These are phyloP conservation scores for Raphidocelis subcapitata DNA, from an alignment of 139 green algal species.

Conservation along the genomic window DNA sequence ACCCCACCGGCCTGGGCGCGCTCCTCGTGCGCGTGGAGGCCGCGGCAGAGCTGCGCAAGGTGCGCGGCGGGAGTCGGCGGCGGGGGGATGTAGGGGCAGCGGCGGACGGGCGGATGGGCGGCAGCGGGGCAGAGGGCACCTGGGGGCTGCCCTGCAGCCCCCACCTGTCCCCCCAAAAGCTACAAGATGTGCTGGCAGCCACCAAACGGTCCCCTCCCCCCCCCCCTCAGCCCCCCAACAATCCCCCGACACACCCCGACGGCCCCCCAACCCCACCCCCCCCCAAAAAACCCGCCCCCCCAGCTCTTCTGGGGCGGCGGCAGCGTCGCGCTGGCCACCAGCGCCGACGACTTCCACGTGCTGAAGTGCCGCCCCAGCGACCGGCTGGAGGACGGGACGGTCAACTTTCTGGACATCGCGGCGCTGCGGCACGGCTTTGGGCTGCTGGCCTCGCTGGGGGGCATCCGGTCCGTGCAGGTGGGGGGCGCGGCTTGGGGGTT, in stretches of 20 bases:
- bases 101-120: no score
- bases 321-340: slow-evolving; percentile 63
- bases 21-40: slow-evolving; percentile 56
- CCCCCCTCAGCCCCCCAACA: no score
- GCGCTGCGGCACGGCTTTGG: slow-evolving; percentile 56
- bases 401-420: slow-evolving; percentile 76
- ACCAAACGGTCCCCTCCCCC: neutral
- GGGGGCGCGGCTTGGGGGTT: neutral
- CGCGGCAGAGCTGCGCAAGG: slow-evolving; percentile 50
- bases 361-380: slow-evolving; percentile 62
- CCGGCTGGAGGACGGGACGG: slow-evolving; percentile 73
- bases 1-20: slow-evolving; percentile 66
- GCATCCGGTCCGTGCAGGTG: slow-evolving; percentile 33
- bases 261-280: neutral
- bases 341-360: slow-evolving; percentile 67
- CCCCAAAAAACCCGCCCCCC: neutral
- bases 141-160: no score
- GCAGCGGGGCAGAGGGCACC: no score
- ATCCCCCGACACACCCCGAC: no score
- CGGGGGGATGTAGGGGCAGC: no score
- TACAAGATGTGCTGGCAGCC: no score
- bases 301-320: slow-evolving; percentile 73
- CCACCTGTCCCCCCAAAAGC: no score
- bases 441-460: slow-evolving; percentile 55
- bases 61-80: slow-evolving; percentile 64